These are phyloP conservation scores for Diaporthe ampelina DNA, from an alignment of 2,329 filamentous ascomycete species.

Conservation along the genomic window DNA sequence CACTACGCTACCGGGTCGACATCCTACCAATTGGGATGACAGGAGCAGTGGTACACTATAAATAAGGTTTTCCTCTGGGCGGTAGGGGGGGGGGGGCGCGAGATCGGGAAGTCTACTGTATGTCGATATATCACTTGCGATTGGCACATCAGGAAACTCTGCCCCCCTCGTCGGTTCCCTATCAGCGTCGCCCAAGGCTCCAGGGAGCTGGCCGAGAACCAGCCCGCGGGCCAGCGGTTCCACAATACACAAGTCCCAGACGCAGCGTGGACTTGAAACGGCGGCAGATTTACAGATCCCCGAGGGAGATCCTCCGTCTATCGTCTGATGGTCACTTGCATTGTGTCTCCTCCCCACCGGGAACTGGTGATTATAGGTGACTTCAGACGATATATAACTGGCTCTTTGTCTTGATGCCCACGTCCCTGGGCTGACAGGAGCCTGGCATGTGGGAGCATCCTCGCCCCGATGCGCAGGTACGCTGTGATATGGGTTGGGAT, in stretches of 20 bases:
- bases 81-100: neutral
- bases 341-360: neutral
- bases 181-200: conserved; percentile 3
- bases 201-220: neutral
- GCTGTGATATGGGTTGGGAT: conserved; percentile 1
- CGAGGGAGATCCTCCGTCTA: neutral
- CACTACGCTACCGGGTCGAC: neutral
- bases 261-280: conserved; percentile 12
- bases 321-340: neutral
- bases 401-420: neutral
- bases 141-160: conserved; percentile 18
- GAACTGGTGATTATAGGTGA: neutral
- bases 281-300: conserved; percentile 25
- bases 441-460: conserved; percentile 22
- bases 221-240: neutral
- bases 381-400: conserved; percentile 4
- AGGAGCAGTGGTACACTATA: neutral
- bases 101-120: neutral
- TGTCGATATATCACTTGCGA: conserved; percentile 25
- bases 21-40: conserved; percentile 8
- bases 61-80: conserved; percentile 6
- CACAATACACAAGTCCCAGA: neutral
- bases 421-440: conserved; percentile 11
- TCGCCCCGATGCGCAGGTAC: conserved; percentile 13
- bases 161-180: neutral